Percentiles rank a stretch among this genome's conserved stretches.
Evolutionary conservation across 164 flowering plant species (phyloP).

Genomic region (Aristolochia contorta): DNA sequence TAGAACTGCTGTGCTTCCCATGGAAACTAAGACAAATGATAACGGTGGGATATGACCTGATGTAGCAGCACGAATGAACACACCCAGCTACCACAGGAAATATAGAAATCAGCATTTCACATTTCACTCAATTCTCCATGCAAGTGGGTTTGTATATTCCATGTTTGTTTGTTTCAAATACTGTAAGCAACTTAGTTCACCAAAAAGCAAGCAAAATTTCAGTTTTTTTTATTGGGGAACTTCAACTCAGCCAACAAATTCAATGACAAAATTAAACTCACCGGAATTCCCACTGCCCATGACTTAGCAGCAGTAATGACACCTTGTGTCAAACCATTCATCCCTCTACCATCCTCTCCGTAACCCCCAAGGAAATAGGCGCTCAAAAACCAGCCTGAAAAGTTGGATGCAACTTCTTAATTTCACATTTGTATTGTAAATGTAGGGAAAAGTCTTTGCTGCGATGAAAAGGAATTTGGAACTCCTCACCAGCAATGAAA

Average conservation of each 20-base stretch:
- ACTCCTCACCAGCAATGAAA: background rate
- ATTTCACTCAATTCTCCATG: background rate
- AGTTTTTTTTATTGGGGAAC: background rate
- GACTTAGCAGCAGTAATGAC: slow-evolving; percentile 68
- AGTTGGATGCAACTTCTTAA: slow-evolving; percentile 62
- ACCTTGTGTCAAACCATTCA: slow-evolving; percentile 58
- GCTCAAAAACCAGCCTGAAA: slow-evolving; percentile 94
- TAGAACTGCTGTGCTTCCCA: slow-evolving; percentile 78
- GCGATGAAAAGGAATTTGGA: slow-evolving; percentile 63
- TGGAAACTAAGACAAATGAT: slow-evolving; percentile 54
- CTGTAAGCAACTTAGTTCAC: background rate
- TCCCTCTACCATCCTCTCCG: slow-evolving; percentile 79
- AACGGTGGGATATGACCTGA: slow-evolving; percentile 61
- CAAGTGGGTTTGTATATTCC: background rate
- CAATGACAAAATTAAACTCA: slow-evolving; percentile 22
- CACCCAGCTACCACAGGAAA: slow-evolving; percentile 54
- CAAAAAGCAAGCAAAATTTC: background rate
- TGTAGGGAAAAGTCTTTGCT: slow-evolving; percentile 37
- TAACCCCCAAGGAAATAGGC: slow-evolving; percentile 92
- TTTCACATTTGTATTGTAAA: slow-evolving; percentile 25
- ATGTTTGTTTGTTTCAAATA: background rate
- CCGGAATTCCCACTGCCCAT: slow-evolving; percentile 86
- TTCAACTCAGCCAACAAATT: background rate
- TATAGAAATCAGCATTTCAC: background rate
- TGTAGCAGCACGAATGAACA: slow-evolving; percentile 46